Evolutionary conservation across 805 yeast species (phyloP), one percentile per base, ranked within the genome.

Genomic region (Kluyveromyces lactis): DNA sequence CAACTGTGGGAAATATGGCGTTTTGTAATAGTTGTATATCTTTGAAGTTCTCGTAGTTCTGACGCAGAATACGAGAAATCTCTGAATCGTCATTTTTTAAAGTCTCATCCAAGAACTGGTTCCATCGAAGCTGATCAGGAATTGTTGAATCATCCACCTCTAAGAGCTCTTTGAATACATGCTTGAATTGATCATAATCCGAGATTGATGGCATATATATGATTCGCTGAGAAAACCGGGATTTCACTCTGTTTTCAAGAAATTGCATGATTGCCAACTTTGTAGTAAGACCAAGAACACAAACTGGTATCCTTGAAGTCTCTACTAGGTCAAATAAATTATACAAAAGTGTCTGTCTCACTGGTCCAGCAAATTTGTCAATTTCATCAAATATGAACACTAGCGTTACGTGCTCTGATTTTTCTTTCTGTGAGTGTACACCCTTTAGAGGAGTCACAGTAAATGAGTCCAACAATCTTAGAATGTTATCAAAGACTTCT

Each of bases 251-350:
- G 54, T 90, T 92, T 54, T 92, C 99, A 33, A 92, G 65, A 50
- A 77, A 68, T 50, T 90, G 97, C 36, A 89, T 68, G 0, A 86
- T 72, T 4, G 84, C 85, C 36, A 86, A 67, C 39, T 81, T 78
- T 1, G 89, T 72, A 1, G 94, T 79, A 10, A 81, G 61, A 2
- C 97, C 97, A 34, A 92, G 59, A 4, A 90, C 84, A 38, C 92
- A 74, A 4, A 89, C 77, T 1, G 96, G 95, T 2, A 74, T 68
- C 15, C 77, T 70, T 33, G 77, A 66, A 41, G 64, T 71, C 53
- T 86, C 95, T 2, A 95, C 79, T 50, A 89, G 68, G 51, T 92
- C 97, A 55, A 92, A 84, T 32, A 92, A 63, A 51, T 89, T 90
- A 57, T 92, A 92, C 4, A 92, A 62, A 37, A 92, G 65, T 0